Percentiles rank a stretch among this genome's conserved stretches.
Evolutionary conservation across 176 grass and related monocot species (phyloP).

Genomic region (Luzula sylvatica): DNA sequence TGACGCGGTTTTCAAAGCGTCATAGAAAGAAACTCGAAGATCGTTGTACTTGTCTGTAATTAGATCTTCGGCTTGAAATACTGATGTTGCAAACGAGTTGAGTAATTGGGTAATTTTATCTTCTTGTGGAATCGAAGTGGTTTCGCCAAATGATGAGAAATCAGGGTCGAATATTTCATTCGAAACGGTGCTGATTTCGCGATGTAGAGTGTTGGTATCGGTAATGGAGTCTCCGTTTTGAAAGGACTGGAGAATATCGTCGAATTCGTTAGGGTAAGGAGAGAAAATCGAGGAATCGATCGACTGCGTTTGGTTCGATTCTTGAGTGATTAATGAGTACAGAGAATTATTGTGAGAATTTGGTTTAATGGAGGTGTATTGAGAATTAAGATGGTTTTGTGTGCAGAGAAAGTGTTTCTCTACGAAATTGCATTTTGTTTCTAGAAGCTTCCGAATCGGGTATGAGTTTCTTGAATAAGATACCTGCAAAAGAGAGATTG

Average conservation of each 20-base stretch:
- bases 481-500: conserved; percentile 10
- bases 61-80: conserved; percentile 65
- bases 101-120: conserved; percentile 41
- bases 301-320: conserved; percentile 37
- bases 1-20: conserved; percentile 39
- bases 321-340: conserved; percentile 50
- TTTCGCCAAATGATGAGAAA: conserved; percentile 32
- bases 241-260: conserved; percentile 60
- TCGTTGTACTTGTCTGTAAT: conserved; percentile 54
- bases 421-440: conserved; percentile 17
- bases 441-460: conserved; percentile 38
- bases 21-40: conserved; percentile 50
- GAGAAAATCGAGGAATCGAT: conserved; percentile 73
- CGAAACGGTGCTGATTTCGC: conserved; percentile 29
- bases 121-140: conserved; percentile 35
- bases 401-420: conserved; percentile 22
- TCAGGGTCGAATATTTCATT: conserved; percentile 25
- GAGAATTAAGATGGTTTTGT: conserved; percentile 14
- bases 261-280: conserved; percentile 48
- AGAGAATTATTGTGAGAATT: conserved; percentile 21
- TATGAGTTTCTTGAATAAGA: conserved; percentile 28
- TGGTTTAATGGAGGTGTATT: conserved; percentile 28
- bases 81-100: conserved; percentile 38
- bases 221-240: conserved; percentile 23
- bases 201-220: conserved; percentile 8